Percentiles rank a stretch among this genome's conserved stretches.
phyloP scores from a whole-genome alignment of 2,329 filamentous ascomycete species.

The Talaromyces rugulosus region DNA sequence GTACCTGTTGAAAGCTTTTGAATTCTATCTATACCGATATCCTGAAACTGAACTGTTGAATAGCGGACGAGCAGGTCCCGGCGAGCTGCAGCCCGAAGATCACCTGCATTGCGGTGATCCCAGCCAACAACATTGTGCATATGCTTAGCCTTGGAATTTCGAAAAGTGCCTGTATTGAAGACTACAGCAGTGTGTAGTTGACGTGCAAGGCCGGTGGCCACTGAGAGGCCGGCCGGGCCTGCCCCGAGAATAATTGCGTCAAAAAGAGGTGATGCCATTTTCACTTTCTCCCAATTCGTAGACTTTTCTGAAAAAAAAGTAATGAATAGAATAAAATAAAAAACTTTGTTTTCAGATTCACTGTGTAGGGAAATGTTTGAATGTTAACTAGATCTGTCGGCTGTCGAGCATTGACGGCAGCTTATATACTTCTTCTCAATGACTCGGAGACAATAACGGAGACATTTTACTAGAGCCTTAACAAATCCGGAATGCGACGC shows the following conservation, averaged over 20 bases:
- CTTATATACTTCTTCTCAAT: neutral
- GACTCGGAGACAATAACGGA: neutral
- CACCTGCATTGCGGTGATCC: slow-evolving; percentile 30
- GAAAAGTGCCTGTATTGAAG: slow-evolving; percentile 41
- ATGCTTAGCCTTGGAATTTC: slow-evolving; percentile 39
- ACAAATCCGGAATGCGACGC: neutral
- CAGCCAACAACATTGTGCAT: slow-evolving; percentile 44
- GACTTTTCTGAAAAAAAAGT: neutral
- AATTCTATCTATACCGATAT: slow-evolving; percentile 2
- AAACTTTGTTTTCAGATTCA: neutral
- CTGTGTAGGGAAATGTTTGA: too few relatives aligned
- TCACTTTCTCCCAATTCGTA: neutral
- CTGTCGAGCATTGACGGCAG: neutral
- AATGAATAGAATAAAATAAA: too few relatives aligned
- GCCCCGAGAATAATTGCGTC: slow-evolving; percentile 39
- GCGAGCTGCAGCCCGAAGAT: slow-evolving; percentile 17
- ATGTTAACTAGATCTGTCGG: neutral
- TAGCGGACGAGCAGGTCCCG: slow-evolving; percentile 4
- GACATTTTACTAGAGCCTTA: neutral
- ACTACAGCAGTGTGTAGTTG: slow-evolving; percentile 37
- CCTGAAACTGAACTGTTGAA: slow-evolving; percentile 13
- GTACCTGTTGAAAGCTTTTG: slow-evolving; percentile 12
- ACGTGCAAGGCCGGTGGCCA: slow-evolving; percentile 36
- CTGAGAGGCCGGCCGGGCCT: slow-evolving; percentile 44
- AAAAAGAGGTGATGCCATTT: neutral